Evolutionary conservation across 2,329 filamentous ascomycete genomes (phyloP).

Genomic region (Juglanconis oblonga): DNA sequence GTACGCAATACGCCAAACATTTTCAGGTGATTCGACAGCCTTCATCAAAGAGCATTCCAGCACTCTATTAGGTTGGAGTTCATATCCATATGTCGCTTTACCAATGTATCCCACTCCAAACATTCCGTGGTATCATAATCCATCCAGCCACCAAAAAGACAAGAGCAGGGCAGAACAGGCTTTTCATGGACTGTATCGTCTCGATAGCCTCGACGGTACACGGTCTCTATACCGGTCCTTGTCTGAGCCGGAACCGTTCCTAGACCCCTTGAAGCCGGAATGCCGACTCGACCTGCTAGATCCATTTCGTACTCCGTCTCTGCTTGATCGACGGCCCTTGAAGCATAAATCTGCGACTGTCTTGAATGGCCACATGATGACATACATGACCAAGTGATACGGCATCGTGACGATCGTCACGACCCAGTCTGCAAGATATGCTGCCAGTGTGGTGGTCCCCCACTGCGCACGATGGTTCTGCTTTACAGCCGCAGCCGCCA

Average conservation of each 20-base stretch:
- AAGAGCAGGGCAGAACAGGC: background rate
- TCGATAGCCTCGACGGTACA: constrained; percentile 20
- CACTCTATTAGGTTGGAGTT: background rate
- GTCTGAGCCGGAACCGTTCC: constrained; percentile 30
- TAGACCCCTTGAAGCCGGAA: constrained; percentile 23
- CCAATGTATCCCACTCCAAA: background rate
- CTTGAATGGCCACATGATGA: constrained; percentile 43
- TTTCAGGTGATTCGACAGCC: background rate
- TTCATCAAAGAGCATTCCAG: background rate
- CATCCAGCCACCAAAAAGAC: background rate
- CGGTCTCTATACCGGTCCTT: constrained; percentile 28
- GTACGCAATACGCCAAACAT: background rate
- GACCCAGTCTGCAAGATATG: constrained; percentile 36
- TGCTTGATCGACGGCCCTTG: constrained; percentile 29
- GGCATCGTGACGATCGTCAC: constrained; percentile 38
- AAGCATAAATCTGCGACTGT: constrained; percentile 33
- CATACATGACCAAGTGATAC: constrained; percentile 35
- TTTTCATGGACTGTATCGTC: constrained; percentile 17
- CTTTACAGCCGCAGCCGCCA: constrained; percentile 73
- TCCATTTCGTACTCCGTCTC: background rate
- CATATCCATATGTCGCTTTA: background rate
- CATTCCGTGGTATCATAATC: constrained; percentile 3
- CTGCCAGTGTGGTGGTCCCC: constrained; percentile 28
- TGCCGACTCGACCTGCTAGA: constrained; percentile 20
- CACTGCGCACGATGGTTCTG: constrained; percentile 35